These are phyloP conservation scores for Fusarium keratoplasticum DNA, from an alignment of 2,329 filamentous ascomycete genomes.

Conservation along the genomic window DNA sequence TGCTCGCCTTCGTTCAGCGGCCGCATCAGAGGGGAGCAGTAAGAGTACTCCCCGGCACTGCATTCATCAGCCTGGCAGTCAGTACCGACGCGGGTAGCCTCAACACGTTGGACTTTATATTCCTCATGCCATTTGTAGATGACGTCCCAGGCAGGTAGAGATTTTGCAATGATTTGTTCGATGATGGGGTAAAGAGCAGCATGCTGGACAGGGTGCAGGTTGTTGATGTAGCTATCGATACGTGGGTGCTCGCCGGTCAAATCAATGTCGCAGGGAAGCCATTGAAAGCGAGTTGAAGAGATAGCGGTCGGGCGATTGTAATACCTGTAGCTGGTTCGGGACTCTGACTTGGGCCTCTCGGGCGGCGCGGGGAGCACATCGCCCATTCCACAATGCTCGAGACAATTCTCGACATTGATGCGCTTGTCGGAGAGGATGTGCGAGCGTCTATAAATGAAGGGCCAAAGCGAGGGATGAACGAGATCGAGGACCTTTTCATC, in stretches of 20 bases:
- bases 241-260: slow-evolving; percentile 51
- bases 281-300: slow-evolving; percentile 51
- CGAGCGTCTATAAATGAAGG: slow-evolving; percentile 41
- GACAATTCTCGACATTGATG: slow-evolving; percentile 52
- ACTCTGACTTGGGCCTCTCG: neutral
- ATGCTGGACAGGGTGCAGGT: slow-evolving; percentile 59
- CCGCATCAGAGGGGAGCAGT: neutral
- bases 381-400: slow-evolving; percentile 51
- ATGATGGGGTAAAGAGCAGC: slow-evolving; percentile 54
- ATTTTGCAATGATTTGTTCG: slow-evolving; percentile 54
- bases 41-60: slow-evolving; percentile 16
- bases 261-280: slow-evolving; percentile 63
- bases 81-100: slow-evolving; percentile 1
- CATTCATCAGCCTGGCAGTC: slow-evolving; percentile 35
- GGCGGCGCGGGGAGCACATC: slow-evolving; percentile 38
- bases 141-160: slow-evolving; percentile 60
- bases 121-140: slow-evolving; percentile 48
- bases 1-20: slow-evolving; percentile 41
- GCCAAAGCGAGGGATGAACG: slow-evolving; percentile 39
- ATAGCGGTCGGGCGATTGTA: too few species aligned
- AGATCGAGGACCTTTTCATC: slow-evolving; percentile 34
- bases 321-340: neutral
- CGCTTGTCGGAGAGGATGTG: slow-evolving; percentile 49
- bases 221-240: slow-evolving; percentile 66
- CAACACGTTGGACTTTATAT: slow-evolving; percentile 44